A percentile compares a stretch with the other conserved stretches of the same genome.
phyloP scores from a whole-genome alignment of 2,329 filamentous ascomycete species.

The Pseudocercospora fijiensis region DNA sequence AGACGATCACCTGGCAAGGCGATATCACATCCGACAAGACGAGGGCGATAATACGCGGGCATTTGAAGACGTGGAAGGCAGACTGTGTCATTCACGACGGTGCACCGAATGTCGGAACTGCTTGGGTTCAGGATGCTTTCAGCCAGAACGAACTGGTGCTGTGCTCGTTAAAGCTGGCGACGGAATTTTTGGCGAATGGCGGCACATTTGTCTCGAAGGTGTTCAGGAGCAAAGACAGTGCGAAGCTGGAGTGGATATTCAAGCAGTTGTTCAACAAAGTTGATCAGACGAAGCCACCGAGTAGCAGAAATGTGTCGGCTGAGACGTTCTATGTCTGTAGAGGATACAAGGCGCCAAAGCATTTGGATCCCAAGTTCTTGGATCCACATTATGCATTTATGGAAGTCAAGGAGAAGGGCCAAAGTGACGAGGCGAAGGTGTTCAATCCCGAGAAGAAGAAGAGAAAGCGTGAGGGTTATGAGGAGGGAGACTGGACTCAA shows the following conservation, averaged over 20 bases:
- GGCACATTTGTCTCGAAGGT: conserved; percentile 97
- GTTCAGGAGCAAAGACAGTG: conserved; percentile 96
- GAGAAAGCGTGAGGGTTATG: conserved; percentile 94
- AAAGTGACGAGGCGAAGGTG: conserved; percentile 96
- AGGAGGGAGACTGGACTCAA: conserved; percentile 90
- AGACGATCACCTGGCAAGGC: conserved; percentile 92
- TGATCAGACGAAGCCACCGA: conserved; percentile 95
- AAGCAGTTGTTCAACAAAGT: conserved; percentile 95
- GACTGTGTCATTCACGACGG: conserved; percentile 96
- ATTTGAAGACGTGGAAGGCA: conserved; percentile 94
- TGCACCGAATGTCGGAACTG: conserved; percentile 95
- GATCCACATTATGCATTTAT: conserved; percentile 89
- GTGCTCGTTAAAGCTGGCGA: conserved; percentile 88
- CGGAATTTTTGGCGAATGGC: conserved; percentile 84
- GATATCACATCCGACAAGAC: conserved; percentile 98
- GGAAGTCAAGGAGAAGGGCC: conserved; percentile 78
- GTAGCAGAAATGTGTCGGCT: conserved; percentile 90
- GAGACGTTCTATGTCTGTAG: conserved; percentile 98
- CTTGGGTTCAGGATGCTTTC: conserved; percentile 98
- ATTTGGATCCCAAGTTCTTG: conserved; percentile 86
- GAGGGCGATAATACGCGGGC: conserved; percentile 79
- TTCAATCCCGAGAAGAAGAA: conserved; percentile 98
- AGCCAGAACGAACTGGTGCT: conserved; percentile 91
- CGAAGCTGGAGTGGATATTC: conserved; percentile 92
- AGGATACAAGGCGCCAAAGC: conserved; percentile 92